These are phyloP conservation scores for Bipolaris gigantea DNA, from an alignment of 2,329 filamentous ascomycete species.

Conservation along the genomic window DNA sequence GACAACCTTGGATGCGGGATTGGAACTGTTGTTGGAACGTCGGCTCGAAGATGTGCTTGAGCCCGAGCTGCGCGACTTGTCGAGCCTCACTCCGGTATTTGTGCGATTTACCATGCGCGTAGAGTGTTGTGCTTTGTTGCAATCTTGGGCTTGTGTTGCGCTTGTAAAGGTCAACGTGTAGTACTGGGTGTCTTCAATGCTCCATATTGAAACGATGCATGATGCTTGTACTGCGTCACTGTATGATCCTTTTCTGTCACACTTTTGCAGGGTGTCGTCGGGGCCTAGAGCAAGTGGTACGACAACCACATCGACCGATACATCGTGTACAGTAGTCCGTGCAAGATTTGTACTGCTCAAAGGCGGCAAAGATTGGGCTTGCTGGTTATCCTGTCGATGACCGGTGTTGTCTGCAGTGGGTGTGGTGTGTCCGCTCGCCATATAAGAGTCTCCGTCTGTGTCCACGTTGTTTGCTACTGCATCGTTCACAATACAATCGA, in stretches of 20 bases:
- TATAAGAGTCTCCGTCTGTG: constrained; percentile 13
- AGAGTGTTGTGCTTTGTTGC: constrained; percentile 24
- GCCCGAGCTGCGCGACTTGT: constrained; percentile 40
- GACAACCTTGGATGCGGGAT: constrained; percentile 44
- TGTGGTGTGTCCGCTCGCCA: constrained; percentile 33
- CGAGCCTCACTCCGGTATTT: constrained; percentile 36
- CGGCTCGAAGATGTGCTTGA: constrained; percentile 47
- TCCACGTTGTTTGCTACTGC: constrained; percentile 17
- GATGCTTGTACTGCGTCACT: constrained; percentile 59
- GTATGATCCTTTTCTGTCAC: constrained; percentile 19
- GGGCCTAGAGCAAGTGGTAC: constrained; percentile 44
- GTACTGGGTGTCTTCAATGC: constrained; percentile 67
- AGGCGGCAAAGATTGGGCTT: constrained; percentile 20
- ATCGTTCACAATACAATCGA: constrained; percentile 50
- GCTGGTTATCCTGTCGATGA: constrained; percentile 6
- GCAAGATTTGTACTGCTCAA: constrained; percentile 44
- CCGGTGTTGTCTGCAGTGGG: constrained; percentile 26
- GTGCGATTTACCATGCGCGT: constrained; percentile 50
- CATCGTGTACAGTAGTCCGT: constrained; percentile 57
- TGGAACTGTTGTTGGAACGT: constrained; percentile 37
- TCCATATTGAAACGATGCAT: constrained; percentile 77
- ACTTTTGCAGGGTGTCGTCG: constrained; percentile 14
- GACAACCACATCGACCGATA: constrained; percentile 69
- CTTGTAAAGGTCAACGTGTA: constrained; percentile 77
- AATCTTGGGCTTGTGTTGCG: constrained; percentile 39